Evolutionary conservation across 1,284 basidiomycete genomes (phyloP).

Genomic region (Ganoderma lingzhi): DNA sequence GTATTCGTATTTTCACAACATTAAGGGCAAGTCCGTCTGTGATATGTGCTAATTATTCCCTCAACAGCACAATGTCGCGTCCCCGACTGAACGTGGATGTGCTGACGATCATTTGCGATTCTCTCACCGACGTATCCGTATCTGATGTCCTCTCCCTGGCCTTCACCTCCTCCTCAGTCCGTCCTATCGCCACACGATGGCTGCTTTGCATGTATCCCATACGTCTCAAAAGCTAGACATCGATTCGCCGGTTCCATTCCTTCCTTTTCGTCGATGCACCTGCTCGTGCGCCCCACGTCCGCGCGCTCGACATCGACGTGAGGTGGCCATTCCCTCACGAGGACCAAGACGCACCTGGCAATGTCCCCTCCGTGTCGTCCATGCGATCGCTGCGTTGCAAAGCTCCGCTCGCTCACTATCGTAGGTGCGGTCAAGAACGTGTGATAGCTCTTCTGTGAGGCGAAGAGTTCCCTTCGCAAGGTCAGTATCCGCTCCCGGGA

Average conservation of each 20-base stretch:
- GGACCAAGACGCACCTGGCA: no score
- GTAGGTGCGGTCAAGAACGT: not conserved
- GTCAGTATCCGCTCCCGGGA: not conserved
- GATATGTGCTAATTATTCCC: not conserved
- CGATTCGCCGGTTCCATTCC: not conserved
- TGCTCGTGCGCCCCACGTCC: not conserved
- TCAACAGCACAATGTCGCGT: no score
- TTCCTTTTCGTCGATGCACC: not conserved
- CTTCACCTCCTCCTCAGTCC: not conserved
- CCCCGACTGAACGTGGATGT: not conserved
- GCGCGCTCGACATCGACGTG: not conserved
- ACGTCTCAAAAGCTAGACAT: not conserved
- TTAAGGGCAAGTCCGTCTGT: no score
- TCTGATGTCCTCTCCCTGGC: not conserved
- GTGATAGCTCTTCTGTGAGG: not conserved
- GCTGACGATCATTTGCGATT: not conserved
- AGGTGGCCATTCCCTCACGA: not conserved
- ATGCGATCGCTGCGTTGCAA: not conserved
- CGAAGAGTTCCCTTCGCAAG: not conserved
- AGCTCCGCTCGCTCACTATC: not conserved
- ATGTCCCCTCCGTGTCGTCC: not conserved
- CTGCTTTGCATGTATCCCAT: not conserved
- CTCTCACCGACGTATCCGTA: not conserved
- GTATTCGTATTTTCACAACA: no score
- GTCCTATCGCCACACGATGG: not conserved